Conservation (phyloP, 176 grass and related monocot genomes). For the Oryza officinalis region DNA sequence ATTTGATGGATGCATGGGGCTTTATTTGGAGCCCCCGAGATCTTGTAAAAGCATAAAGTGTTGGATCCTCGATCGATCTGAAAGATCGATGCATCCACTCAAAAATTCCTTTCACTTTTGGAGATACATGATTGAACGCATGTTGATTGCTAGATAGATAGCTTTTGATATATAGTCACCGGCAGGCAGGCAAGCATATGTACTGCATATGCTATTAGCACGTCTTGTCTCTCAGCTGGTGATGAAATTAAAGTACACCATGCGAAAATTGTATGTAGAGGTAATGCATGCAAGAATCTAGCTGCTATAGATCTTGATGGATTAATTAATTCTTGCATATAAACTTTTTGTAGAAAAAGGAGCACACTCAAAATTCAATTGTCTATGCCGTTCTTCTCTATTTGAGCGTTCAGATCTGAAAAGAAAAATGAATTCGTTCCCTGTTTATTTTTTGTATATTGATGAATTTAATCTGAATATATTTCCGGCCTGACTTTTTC, state of each 20-base stretch:
- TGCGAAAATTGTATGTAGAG: not conserved
- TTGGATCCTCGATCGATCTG: not conserved
- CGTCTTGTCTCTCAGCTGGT: not conserved
- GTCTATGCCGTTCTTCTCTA: not conserved
- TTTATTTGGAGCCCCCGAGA: not conserved
- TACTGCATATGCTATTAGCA: not conserved
- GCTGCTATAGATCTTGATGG: not conserved
- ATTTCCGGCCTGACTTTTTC: not conserved
- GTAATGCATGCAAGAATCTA: not conserved
- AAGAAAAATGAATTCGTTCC: not conserved
- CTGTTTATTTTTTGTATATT: not conserved
- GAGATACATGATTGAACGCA: not conserved
- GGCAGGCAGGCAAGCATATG: not conserved
- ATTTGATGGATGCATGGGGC: not conserved
- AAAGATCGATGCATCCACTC: constrained; percentile 7
- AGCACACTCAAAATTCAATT: not conserved
- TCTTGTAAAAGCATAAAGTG: constrained; percentile 31
- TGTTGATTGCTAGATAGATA: not conserved
- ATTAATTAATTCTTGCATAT: not conserved
- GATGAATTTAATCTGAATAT: not conserved
- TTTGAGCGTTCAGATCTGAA: not conserved
- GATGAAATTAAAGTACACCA: not conserved
- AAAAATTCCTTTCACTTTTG: constrained; percentile 25
- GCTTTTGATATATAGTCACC: not conserved
- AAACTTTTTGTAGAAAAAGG: not conserved